Evolutionary conservation across 163 green algal genomes (phyloP).

Genomic region (Picocystis sp.): DNA sequence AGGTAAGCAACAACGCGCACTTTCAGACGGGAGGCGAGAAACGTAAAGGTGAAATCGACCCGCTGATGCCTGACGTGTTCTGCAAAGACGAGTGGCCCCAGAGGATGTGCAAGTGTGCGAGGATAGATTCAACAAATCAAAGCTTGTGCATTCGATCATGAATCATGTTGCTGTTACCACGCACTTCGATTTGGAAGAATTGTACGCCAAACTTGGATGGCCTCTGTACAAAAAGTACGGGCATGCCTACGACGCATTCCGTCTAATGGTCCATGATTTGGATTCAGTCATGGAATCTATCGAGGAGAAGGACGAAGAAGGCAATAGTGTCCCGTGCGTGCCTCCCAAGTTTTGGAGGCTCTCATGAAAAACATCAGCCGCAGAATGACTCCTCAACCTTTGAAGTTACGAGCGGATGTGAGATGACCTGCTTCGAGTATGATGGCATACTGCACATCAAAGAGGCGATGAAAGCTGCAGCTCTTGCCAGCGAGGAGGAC

Average conservation of each 20-base stretch:
- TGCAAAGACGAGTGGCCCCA: slow-evolving; percentile 52
- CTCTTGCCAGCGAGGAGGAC: slow-evolving; percentile 43
- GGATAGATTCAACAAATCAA: slow-evolving; percentile 71
- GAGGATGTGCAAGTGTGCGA: slow-evolving; percentile 66
- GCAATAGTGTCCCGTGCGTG: slow-evolving; percentile 18
- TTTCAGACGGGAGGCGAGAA: too few relatives aligned
- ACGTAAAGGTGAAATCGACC: background rate
- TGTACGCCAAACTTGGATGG: slow-evolving; percentile 58
- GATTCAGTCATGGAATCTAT: slow-evolving; percentile 48
- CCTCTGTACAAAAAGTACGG: slow-evolving; percentile 88
- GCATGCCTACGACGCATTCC: slow-evolving; percentile 93
- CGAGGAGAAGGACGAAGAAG: slow-evolving; percentile 18
- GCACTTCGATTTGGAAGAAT: slow-evolving; percentile 45
- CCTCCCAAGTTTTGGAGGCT: slow-evolving; percentile 53
- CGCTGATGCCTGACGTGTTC: background rate
- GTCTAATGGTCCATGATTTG: slow-evolving; percentile 54
- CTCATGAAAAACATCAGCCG: slow-evolving; percentile 88
- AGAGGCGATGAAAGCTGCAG: slow-evolving; percentile 9
- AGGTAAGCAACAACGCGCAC: slow-evolving; percentile 11
- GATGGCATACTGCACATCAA: slow-evolving; percentile 95
- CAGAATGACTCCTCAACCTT: slow-evolving; percentile 90
- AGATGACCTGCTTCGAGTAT: slow-evolving; percentile 96
- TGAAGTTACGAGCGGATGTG: slow-evolving; percentile 94
- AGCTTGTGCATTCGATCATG: slow-evolving; percentile 99
- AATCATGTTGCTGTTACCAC: slow-evolving; percentile 91